These are phyloP conservation scores for Hypoxylon rubiginosum DNA, from an alignment of 2,329 filamentous ascomycete genomes.

Conservation along the genomic window DNA sequence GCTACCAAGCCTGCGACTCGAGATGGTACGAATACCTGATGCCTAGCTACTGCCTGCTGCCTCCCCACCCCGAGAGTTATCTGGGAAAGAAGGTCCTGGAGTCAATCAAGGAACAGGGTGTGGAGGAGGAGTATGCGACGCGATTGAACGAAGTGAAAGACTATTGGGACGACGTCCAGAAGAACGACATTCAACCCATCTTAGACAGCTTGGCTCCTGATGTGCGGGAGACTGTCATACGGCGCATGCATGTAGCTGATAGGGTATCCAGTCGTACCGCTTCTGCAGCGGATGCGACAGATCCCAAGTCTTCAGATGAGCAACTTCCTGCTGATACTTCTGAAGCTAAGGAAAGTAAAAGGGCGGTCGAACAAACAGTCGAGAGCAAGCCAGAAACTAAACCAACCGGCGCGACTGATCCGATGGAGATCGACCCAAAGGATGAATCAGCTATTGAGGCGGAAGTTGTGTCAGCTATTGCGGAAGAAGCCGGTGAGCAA, in stretches of 20 bases:
- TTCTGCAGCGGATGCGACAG: constrained; percentile 19
- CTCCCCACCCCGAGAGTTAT: constrained; percentile 89
- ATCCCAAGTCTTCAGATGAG: constrained; percentile 37
- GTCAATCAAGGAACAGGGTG: constrained; percentile 78
- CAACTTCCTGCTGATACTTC: constrained; percentile 26
- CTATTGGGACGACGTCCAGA: constrained; percentile 88
- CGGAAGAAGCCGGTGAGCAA: constrained; percentile 30
- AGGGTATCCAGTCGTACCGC: constrained; percentile 33
- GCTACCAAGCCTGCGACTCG: constrained; percentile 94
- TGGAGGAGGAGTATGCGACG: constrained; percentile 75
- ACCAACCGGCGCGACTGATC: background rate
- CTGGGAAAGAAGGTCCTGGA: constrained; percentile 87
- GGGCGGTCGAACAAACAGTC: constrained; percentile 12
- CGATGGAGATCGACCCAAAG: too few species aligned
- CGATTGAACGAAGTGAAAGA: constrained; percentile 81
- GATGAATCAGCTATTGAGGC: too few species aligned
- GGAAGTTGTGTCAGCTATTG: too few species aligned
- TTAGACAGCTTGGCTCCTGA: constrained; percentile 73
- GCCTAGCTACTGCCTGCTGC: constrained; percentile 91
- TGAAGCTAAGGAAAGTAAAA: constrained; percentile 23
- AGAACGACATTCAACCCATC: constrained; percentile 81
- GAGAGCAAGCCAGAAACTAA: background rate
- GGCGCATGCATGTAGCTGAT: constrained; percentile 65
- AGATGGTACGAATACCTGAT: constrained; percentile 98
- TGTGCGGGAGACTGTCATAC: constrained; percentile 72